phyloP scores from a whole-genome alignment of 139 green algal genomes.

The Choricystis sp. region DNA sequence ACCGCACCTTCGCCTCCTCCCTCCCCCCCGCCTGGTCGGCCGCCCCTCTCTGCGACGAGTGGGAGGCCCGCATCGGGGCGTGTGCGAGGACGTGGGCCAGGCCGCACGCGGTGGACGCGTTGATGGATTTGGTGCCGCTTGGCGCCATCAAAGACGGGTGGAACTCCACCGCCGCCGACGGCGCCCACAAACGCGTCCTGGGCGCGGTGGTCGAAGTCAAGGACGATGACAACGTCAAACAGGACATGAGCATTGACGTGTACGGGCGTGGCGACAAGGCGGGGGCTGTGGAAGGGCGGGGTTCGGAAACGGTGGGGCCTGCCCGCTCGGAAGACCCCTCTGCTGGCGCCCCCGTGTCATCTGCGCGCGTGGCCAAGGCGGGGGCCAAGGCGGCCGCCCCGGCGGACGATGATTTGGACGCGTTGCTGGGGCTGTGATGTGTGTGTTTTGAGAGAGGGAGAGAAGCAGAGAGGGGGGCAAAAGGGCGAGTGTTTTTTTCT shows the following conservation, averaged over 20 bases:
- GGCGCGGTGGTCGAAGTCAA: slow-evolving; percentile 74
- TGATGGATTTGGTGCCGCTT: slow-evolving; percentile 73
- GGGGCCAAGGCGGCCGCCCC: slow-evolving; percentile 15
- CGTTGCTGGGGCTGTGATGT: slow-evolving; percentile 25
- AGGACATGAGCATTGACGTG: slow-evolving; percentile 82
- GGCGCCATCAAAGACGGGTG: slow-evolving; percentile 52
- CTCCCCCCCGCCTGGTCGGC: slow-evolving; percentile 49
- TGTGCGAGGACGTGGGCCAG: slow-evolving; percentile 66
- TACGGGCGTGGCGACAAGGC: slow-evolving; percentile 46
- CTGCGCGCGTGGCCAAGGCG: not conserved
- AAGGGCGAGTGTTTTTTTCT: not conserved
- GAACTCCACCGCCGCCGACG: slow-evolving; percentile 65
- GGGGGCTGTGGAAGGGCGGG: not conserved
- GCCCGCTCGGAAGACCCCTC: not conserved
- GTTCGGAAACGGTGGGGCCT: not conserved
- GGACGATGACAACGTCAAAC: slow-evolving; percentile 85
- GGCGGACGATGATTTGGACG: slow-evolving; percentile 48
- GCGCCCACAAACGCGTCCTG: slow-evolving; percentile 71
- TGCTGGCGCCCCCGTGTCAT: slow-evolving; percentile 3
- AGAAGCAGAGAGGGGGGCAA: not conserved
- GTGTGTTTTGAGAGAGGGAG: not conserved
- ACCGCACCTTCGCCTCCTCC: slow-evolving; percentile 18
- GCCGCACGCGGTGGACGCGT: slow-evolving; percentile 67
- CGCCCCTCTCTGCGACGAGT: slow-evolving; percentile 59
- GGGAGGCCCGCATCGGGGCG: slow-evolving; percentile 47